Evolutionary conservation across 495 filamentous ascomycete genomes (phyloP), one percentile per base, ranked within the genome.

Genomic region (Aspergillus incahuasiensis): DNA sequence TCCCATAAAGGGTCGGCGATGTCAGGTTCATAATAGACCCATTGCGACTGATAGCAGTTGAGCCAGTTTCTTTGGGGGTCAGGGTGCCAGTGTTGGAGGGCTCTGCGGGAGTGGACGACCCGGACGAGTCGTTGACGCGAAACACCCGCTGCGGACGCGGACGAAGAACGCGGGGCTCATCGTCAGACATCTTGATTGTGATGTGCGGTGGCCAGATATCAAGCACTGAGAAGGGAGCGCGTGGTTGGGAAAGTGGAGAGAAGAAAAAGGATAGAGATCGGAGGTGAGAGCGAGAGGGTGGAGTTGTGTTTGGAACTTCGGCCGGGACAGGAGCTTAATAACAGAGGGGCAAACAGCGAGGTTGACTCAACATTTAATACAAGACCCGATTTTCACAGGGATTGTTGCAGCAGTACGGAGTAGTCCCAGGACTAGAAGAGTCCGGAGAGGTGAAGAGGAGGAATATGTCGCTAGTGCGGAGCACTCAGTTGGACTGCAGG

Each of bases 1-100:
- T 98, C 42, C 94, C 94, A 59, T 85, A 87, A 0, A 97, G 82
- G 1, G 94, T 96, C 2, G 89, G 89, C 13, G 88, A 85, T 24
- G 91, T 96, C 48, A 97, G 80, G 67, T 96, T 95, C 62, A 92
- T 79, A 24, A 89, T 79, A 3, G 91, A 96, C 48, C 84, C 82
- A 25, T 86, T 86, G 50, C 88, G 82, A 65, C 79, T 84, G 40
- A 77, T 69, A 35, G 63, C 65, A 50, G 63, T 59, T 24, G 70
- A 63, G 40, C 63, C 65, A 20, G 62, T 57, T 22, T 70, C 63
- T 22, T 70, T 67, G 34, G 68, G 63, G 28, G 62, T 69, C 16
- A 74, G 62, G 1, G 66, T 60, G 15, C 73, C 69, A 19, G 66
- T 42, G 28, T 69, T 69, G 34, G 69, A 58, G 6, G 68, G 52